Evolutionary conservation across 2,329 filamentous ascomycete genomes (phyloP), one percentile per base, ranked within the genome.

Genomic region (Mariannaea sp.): DNA sequence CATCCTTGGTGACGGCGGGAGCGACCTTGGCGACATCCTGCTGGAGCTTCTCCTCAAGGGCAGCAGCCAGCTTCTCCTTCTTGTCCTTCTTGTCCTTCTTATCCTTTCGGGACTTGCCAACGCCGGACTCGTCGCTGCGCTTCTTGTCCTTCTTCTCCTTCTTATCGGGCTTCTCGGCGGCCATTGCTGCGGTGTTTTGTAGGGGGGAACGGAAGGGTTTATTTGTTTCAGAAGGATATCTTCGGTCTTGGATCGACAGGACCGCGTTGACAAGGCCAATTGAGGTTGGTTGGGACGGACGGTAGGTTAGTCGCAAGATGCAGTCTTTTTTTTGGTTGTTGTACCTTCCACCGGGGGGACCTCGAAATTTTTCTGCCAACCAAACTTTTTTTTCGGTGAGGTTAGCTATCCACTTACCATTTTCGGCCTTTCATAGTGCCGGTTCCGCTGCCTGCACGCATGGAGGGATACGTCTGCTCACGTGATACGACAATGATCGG

Each of bases 61-160:
- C 80, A 33, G 78, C 80, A 41, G 77, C 81, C 56, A 85, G 83
- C 83, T 89, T 89, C 64, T 89, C 85, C 77, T 89, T 88, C 81
- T 89, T 89, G 36, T 80, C 78, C 73, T 85, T 88, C 79, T 89
- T 88, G 27, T 82, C 80, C 68, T 83, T 82, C 73, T 83, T 83
- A 50, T 84, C 81, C 73, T 82, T 81, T 70, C 81, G 80, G 61
- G 73, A 64, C 72, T 84, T 83, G 66, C 70, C 70, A 53, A 83
- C 74, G 65, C 80, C 80, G 51, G 78, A 74, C 49, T 75, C 76
- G 55, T 83, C 80, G 71, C 76, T 79, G 68, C 77, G 75, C 78
- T 81, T 82, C 77, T 83, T 82, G 47, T 83, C 80, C 73, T 83
- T 82, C 75, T 81, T 82, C 53, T 79, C 77, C 73, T 78, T 79